phyloP scores from a whole-genome alignment of 331 rosid species.

The Quercus lobata region DNA sequence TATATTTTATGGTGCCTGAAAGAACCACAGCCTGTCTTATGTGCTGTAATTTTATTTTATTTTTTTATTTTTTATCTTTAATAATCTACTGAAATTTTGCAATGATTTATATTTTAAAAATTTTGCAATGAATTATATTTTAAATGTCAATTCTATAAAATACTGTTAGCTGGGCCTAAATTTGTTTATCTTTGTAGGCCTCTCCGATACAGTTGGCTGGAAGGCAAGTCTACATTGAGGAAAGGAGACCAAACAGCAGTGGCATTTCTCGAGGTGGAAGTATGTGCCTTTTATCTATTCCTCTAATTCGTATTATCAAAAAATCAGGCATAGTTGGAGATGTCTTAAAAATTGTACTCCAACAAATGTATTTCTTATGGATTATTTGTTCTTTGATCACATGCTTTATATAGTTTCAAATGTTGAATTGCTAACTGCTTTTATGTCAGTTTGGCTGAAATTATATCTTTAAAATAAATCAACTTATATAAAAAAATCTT shows the following conservation, averaged over 20 bases:
- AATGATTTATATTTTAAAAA: neutral
- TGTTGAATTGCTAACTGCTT: neutral
- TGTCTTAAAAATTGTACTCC: neutral
- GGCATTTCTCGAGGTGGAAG: slow-evolving; percentile 80
- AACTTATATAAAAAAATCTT: neutral
- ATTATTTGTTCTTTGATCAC: neutral
- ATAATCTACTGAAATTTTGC: neutral
- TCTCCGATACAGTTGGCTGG: slow-evolving; percentile 88
- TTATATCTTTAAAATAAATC: neutral
- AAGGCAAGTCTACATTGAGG: slow-evolving; percentile 84
- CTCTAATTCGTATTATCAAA: neutral
- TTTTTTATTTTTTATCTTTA: neutral
- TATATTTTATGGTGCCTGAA: neutral
- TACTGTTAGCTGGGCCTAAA: slow-evolving; percentile 10
- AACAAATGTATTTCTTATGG: neutral
- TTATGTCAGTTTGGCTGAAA: neutral
- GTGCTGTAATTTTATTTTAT: neutral
- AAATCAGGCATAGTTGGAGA: neutral
- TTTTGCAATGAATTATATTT: too few relatives aligned
- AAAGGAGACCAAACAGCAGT: slow-evolving; percentile 79
- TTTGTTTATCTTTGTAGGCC: slow-evolving; percentile 48
- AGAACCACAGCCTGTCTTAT: neutral
- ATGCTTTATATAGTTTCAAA: neutral
- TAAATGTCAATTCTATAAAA: neutral
- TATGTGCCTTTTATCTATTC: slow-evolving; percentile 32